Evolutionary conservation across 2,329 filamentous ascomycete species (phyloP).

Genomic region (Waltergamsia citrina): DNA sequence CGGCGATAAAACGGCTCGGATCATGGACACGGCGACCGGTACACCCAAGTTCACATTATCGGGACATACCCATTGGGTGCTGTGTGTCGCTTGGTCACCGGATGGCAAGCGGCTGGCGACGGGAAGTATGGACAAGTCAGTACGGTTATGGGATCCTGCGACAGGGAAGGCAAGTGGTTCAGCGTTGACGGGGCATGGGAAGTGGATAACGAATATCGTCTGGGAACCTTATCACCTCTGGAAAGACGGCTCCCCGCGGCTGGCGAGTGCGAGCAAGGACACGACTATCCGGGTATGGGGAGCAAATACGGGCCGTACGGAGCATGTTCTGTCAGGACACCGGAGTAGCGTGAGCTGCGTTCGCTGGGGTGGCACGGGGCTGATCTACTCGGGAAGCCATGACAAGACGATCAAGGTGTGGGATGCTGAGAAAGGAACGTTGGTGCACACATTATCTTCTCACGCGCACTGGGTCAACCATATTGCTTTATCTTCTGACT

Average conservation of each 20-base stretch:
- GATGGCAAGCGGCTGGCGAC: conserved; percentile 76
- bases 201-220: conserved; percentile 78
- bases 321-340: conserved; percentile 80
- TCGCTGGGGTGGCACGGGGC: conserved; percentile 84
- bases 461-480: conserved; percentile 97
- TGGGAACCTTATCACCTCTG: conserved; percentile 95
- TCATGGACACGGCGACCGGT: conserved; percentile 93
- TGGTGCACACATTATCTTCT: conserved; percentile 68
- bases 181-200: conserved; percentile 70
- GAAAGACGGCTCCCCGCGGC: conserved; percentile 59
- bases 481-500: conserved; percentile 86
- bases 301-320: conserved; percentile 65
- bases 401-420: conserved; percentile 91
- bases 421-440: conserved; percentile 69
- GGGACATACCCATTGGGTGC: conserved; percentile 83
- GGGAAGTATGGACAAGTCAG: conserved; percentile 85
- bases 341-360: conserved; percentile 85
- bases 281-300: conserved; percentile 83
- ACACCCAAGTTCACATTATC: conserved; percentile 79
- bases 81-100: conserved; percentile 80
- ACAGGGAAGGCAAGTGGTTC: conserved; percentile 66
- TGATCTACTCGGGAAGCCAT: conserved; percentile 76
- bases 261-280: conserved; percentile 87
- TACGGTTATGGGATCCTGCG: conserved; percentile 81
- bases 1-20: conserved; percentile 81